Evolutionary conservation across 163 green algal genomes (phyloP), one percentile per base, ranked within the genome.

Genomic region (Scenedesmus sp.): DNA sequence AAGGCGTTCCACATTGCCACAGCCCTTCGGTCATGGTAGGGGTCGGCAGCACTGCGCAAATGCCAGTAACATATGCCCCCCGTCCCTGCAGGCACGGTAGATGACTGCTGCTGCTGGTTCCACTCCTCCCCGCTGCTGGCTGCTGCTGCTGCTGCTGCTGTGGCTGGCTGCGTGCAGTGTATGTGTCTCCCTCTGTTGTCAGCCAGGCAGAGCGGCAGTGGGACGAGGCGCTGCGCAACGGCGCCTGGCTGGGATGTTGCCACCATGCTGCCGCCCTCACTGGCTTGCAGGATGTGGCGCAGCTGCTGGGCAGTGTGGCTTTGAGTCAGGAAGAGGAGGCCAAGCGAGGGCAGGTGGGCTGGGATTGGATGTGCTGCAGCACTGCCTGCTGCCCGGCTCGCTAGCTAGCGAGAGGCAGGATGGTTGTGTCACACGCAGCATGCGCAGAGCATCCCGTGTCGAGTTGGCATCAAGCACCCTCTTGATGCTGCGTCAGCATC

Each of bases 221-320:
- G 49, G 96, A 98, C 51, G 97, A 98, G 46, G 94, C 95, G 2
- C 44, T 97, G 30, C 65, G 83, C 0, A 90, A 73, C 5, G 92
- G 86, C 68, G 70, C 44, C 53, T 98, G 96, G 96, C 86, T 95
- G 61, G n/a, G 96, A 98, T 84, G 94, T 93, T 0, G 87, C 90
- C 0, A 87, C 89, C 16, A 85, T 98, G 61, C 91, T 98, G 85
- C 44, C 81, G 26, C 76, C 53, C 9, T n/a, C 83, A 18, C 73
- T 92, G 22, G 30, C 44, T 0, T 61, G 26, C 78, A 22, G 18
- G 89, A 92, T 51, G 83, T 90, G 56, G 61, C 35, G 59, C 68
- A 51, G 84, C 65, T 91, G 81, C 61, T 84, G 26, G 65, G 44
- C 26, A 46, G 33, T 90, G 78, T 49, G 83, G 43, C 13, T n/a